Base-by-base conservation (phyloP, 108 stramenopile genomes). In the Nitzschia inconspicua region DNA sequence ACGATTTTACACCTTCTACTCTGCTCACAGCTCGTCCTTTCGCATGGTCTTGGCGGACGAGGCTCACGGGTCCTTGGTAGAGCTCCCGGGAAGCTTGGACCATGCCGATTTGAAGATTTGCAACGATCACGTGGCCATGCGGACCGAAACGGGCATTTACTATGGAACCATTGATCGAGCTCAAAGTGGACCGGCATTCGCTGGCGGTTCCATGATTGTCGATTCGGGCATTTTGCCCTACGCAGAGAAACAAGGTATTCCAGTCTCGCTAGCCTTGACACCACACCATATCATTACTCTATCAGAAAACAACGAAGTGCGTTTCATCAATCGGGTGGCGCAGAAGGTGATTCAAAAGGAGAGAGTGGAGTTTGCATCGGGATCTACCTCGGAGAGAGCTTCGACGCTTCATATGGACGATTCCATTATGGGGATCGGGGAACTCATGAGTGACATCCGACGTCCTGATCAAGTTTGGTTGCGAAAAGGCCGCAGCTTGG, bases 391-490 rank as follows among this genome's bases (percentile, higher is more conserved):
- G 7, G 50, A 24, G 47, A 43, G 46, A 3, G 14, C 11, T 14
- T 42, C 62, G 49, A 46, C 47, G 36, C 6, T 40, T 16, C 20
- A 50, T 52, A 19, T 65, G 11, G 66, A 73, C 20, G 79, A 73
- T 41, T 68, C 36, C 27, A 36, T 47, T 26, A 51, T 84, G 54
- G 82, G 66, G 37, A 68, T 57, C 19, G 80, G 82, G 3, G 87
- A 88, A 46, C 65, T 94, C 7, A 47, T 94, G 40, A 89, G 84
- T 78, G 93, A 94, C 56, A 73, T 85, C 46, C 83, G 93, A 7
- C 72, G 93, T n/a, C 85, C 88, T 5, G 93, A 90, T 81, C 87
- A 90, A 75, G 89, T 94, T 37, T 94, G 93, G 93, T 60, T 94
- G 43, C 75, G 89, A 14, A 80, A 83, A 44, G 86, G 69, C 8